Evolutionary conservation across 2,329 filamentous ascomycete species (phyloP).

Genomic region (Diaporthe capsici): DNA sequence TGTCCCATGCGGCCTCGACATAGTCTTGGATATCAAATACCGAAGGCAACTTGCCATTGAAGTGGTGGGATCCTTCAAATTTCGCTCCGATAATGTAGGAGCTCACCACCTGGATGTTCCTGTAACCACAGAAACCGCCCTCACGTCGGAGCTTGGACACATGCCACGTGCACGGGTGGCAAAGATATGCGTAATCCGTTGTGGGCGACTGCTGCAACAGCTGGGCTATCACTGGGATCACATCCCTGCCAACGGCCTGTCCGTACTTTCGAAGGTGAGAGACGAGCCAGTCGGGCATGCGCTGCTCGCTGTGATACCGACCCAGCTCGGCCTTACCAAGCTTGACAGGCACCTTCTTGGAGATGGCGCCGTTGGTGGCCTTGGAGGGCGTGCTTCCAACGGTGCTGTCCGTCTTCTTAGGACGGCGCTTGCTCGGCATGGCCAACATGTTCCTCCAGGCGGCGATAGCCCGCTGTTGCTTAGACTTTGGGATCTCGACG

Average conservation of each 20-base stretch:
- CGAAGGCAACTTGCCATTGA: slow-evolving; percentile 75
- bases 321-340: slow-evolving; percentile 75
- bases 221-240: slow-evolving; percentile 74
- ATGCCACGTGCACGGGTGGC: slow-evolving; percentile 81
- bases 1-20: slow-evolving; percentile 91
- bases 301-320: slow-evolving; percentile 78
- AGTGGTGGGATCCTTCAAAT: slow-evolving; percentile 70
- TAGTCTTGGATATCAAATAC: slow-evolving; percentile 87
- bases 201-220: slow-evolving; percentile 75
- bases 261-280: slow-evolving; percentile 72
- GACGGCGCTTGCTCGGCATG: slow-evolving; percentile 35
- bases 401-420: slow-evolving; percentile 34
- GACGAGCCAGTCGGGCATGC: slow-evolving; percentile 80
- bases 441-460: slow-evolving; percentile 41
- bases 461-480: slow-evolving; percentile 39
- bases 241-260: slow-evolving; percentile 67
- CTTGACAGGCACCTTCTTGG: slow-evolving; percentile 36
- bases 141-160: slow-evolving; percentile 86
- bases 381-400: slow-evolving; percentile 12
- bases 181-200: slow-evolving; percentile 83
- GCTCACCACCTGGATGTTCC: slow-evolving; percentile 92
- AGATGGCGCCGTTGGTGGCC: slow-evolving; percentile 4
- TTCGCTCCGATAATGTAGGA: slow-evolving; percentile 79
- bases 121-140: slow-evolving; percentile 94
- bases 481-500: slow-evolving; percentile 30